These are phyloP conservation scores for Aspergillus bridgeri DNA, from an alignment of 495 filamentous ascomycete genomes.

Conservation along the genomic window DNA sequence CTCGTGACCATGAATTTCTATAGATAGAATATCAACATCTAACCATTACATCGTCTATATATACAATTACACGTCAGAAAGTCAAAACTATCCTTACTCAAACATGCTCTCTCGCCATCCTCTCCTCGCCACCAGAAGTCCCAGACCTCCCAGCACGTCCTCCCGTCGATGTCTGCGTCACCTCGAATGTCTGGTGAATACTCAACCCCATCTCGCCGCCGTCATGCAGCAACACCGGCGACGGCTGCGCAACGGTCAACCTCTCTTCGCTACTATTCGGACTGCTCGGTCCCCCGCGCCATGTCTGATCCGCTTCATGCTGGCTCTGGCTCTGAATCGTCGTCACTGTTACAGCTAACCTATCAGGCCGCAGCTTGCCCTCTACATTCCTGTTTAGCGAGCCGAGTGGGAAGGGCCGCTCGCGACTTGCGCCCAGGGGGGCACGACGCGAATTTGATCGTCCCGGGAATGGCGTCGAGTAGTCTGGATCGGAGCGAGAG, in stretches of 20 bases:
- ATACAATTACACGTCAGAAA: too few relatives aligned
- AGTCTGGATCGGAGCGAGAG: conserved; percentile 20
- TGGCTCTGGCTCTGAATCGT: conserved; percentile 38
- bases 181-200: conserved; percentile 36
- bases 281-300: conserved; percentile 16
- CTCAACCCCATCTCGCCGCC: conserved; percentile 25
- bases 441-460: conserved; percentile 21
- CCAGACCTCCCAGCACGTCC: background rate
- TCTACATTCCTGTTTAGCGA: conserved; percentile 26
- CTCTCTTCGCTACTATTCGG: conserved; percentile 36
- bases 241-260: conserved; percentile 21
- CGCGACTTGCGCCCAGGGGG: conserved; percentile 9
- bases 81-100: background rate
- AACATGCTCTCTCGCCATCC: background rate
- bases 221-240: conserved; percentile 3
- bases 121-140: background rate
- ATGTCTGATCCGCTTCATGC: conserved; percentile 21
- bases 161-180: conserved; percentile 28
- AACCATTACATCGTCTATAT: background rate
- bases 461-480: conserved; percentile 24
- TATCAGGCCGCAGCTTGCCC: conserved; percentile 34
- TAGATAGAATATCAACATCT: too few relatives aligned
- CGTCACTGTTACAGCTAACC: conserved; percentile 36
- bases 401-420: conserved; percentile 27
- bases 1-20: too few relatives aligned